Base-by-base conservation (phyloP, 192 early-diverging fungal species). In the Linnemannia schmuckeri region DNA sequence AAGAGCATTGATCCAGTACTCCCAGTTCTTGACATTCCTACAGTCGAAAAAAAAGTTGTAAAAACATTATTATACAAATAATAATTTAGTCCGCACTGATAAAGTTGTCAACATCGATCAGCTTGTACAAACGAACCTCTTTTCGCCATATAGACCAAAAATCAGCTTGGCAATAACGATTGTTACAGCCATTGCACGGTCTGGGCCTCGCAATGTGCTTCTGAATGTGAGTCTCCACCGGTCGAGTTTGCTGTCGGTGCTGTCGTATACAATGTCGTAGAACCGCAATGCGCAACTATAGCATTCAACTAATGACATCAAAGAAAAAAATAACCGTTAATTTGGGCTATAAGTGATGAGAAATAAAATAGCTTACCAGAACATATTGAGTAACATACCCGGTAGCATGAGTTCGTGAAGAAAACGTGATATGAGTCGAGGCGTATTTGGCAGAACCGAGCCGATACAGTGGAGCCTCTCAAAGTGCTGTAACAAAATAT, bases 151-250 rank as follows among this genome's bases (percentile, higher is more conserved):
- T 12, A 87, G 41, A 8, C 79, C 79, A 75, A 75, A 81, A 1
- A 87, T n/a, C 24, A 87, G 52, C 47, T 87, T 87, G 22, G 79
- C 85, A 6, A 81, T 40, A 35, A 87, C n/a, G 44, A 87, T 57
- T 24, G 81, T 77, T 24, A 57, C 17, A 5, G 79, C 75, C 85
- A 81, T 81, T 40, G 72, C 76, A 33, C 33, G 12, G 3, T 46
- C 33, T 68, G 85, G 79, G 6, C n/a, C 76, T 7, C 24, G 27
- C 54, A 49, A 17, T 13, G 37, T 22, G 12, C 57, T 61, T 12
- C 49, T 24, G 52, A 46, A 73, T 73, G 24, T 13, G 10, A 30
- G 42, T 46, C 22, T 73, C 6, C 7, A 0, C 42, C 72, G 27
- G 8, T 12, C 44, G 6, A 3, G 4, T 13, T 30, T 7, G 40